Evolutionary conservation across 2,329 filamentous ascomycete genomes (phyloP).

Genomic region (Dichotomopilus funicola): DNA sequence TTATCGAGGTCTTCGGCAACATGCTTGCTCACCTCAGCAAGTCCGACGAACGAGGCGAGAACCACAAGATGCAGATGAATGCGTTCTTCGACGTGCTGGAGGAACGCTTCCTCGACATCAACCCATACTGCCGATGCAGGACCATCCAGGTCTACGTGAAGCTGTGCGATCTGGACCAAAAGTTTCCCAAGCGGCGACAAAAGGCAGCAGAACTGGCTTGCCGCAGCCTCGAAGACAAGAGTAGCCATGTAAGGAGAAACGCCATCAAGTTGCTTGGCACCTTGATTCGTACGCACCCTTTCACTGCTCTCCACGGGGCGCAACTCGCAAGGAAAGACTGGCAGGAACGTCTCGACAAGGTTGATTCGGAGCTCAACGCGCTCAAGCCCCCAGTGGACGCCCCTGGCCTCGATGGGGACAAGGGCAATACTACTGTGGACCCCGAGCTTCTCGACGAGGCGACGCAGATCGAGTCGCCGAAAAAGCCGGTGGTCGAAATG

Average conservation of each 20-base stretch:
- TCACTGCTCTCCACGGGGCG: slow-evolving; percentile 83
- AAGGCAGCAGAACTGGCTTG: slow-evolving; percentile 80
- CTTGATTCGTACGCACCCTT: slow-evolving; percentile 89
- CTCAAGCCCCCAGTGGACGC: slow-evolving; percentile 71
- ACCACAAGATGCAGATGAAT: slow-evolving; percentile 89
- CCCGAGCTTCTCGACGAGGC: slow-evolving; percentile 78
- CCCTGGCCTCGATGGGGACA: slow-evolving; percentile 64
- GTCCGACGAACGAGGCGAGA: slow-evolving; percentile 84
- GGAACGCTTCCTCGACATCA: slow-evolving; percentile 91
- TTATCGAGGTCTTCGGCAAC: slow-evolving; percentile 97
- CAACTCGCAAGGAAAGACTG: slow-evolving; percentile 81
- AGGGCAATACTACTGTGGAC: slow-evolving; percentile 65
- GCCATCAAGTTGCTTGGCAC: slow-evolving; percentile 87
- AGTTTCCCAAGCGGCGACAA: slow-evolving; percentile 88
- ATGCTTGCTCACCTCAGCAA: slow-evolving; percentile 85
- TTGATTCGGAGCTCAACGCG: slow-evolving; percentile 74
- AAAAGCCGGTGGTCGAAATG: slow-evolving; percentile 58
- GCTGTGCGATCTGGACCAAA: slow-evolving; percentile 89
- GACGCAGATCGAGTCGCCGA: slow-evolving; percentile 67
- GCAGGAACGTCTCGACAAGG: slow-evolving; percentile 72
- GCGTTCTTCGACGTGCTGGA: slow-evolving; percentile 96
- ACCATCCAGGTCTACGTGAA: slow-evolving; percentile 90
- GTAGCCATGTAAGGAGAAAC: slow-evolving; percentile 91
- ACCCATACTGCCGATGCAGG: slow-evolving; percentile 89
- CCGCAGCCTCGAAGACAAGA: slow-evolving; percentile 91